These are phyloP conservation scores for Lasiosphaeriaceae sp. DNA, from an alignment of 495 filamentous ascomycete species.

Conservation along the genomic window DNA sequence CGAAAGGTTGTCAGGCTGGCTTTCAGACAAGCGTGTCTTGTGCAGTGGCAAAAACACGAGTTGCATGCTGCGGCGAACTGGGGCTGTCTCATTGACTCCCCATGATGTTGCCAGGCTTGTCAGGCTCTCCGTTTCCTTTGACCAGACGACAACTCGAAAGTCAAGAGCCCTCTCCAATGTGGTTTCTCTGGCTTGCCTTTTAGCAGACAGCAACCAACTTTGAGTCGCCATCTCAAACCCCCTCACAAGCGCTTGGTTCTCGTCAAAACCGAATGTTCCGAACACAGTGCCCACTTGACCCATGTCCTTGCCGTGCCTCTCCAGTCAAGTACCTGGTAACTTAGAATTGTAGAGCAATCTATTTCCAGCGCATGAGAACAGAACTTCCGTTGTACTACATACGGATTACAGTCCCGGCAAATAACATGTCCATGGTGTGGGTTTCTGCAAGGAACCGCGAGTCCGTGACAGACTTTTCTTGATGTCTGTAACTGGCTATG, in stretches of 20 bases:
- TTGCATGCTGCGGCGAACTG: too few species aligned
- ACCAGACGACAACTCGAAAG: too few species aligned
- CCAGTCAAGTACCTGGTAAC: background rate
- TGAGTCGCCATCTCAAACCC: background rate
- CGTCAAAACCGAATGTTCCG: slow-evolving; percentile 10
- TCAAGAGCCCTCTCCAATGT: too few species aligned
- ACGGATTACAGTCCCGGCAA: slow-evolving; percentile 1
- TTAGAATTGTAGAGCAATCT: slow-evolving; percentile 10
- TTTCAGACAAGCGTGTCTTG: too few species aligned
- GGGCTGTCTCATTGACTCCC: too few species aligned
- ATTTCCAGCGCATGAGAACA: slow-evolving; percentile 21
- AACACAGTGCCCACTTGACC: slow-evolving; percentile 18
- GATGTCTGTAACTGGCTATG: background rate
- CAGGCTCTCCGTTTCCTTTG: too few species aligned
- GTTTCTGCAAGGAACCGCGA: slow-evolving; percentile 13
- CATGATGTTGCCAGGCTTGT: too few species aligned
- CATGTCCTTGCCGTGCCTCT: background rate
- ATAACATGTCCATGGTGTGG: background rate
- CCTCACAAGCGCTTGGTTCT: background rate
- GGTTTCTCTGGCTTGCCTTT: too few species aligned
- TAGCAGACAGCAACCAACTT: background rate
- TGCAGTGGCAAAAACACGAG: too few species aligned
- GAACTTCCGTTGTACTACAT: background rate
- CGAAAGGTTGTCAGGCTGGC: too few species aligned
- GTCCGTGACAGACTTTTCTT: background rate